Conservation (phyloP, 306 rosid genomes). For the Ammopiptanthus mongolicus region DNA sequence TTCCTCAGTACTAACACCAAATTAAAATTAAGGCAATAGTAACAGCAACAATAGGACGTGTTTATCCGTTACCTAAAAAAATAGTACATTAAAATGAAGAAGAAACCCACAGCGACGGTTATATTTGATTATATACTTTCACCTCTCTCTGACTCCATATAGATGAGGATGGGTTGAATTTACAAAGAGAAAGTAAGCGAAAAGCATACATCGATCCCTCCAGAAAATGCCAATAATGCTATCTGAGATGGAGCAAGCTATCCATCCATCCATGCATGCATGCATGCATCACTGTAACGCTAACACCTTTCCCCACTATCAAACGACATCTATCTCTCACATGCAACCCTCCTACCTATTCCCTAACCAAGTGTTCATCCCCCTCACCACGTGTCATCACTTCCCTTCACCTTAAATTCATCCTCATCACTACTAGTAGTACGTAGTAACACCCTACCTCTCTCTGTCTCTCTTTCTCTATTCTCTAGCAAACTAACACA, state of each 20-base stretch:
- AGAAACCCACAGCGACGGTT: too few species aligned
- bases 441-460: not conserved
- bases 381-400: constrained; percentile 35
- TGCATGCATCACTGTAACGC: not conserved
- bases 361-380: constrained; percentile 32
- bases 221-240: not conserved
- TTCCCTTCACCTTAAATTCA: not conserved
- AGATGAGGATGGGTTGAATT: not conserved
- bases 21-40: too few species aligned
- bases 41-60: too few species aligned
- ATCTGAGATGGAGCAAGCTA: not conserved
- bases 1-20: too few species aligned
- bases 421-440: not conserved
- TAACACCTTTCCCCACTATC: not conserved
- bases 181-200: not conserved
- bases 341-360: constrained; percentile 28
- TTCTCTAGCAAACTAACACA: not conserved
- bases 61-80: too few species aligned
- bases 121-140: too few species aligned
- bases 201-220: not conserved
- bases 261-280: too few species aligned
- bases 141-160: too few species aligned
- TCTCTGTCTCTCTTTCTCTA: not conserved
- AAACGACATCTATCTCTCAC: constrained; percentile 35
- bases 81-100: too few species aligned